Base-by-base conservation (phyloP, 768 basidiomycete species). In the Leccinum truebloodii region DNA sequence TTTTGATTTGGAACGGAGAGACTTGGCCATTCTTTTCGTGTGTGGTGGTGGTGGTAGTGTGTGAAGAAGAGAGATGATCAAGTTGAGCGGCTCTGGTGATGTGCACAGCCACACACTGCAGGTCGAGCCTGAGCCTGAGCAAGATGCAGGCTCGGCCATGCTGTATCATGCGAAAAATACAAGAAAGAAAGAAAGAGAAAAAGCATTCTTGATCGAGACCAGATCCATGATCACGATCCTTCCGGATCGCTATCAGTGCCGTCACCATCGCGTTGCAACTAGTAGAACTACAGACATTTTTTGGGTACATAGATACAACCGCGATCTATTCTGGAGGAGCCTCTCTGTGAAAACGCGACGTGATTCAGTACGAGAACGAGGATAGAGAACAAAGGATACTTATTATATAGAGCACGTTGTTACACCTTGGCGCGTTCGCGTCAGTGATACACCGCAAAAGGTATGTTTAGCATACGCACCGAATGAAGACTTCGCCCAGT, bases 401-500 rank as follows among this genome's bases (percentile, higher is more conserved):
- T 84, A 92, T 93, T 67, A 97, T 95, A 75, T 96, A 97, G 59
- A 97, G 83, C 24, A 97, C 95, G 68, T 97, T 97, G 80, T 97
- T 97, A 81, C 92, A 94, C 67, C 92, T 94, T 61, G 26, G 63
- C 32, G 20, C 51, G 37, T 56, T 44, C 49, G 52, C 72, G 32
- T 52, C 52, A 52, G 16, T 16, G 59, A 65, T 56, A 30, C 55
- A 26, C 66, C 18, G 58, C 16, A 10, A 14, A 48, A 51, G 14
- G 30, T 13, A 26, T 35, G 37, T 41, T 24, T 24, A 41, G 24
- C 46, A 30, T 16, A 72, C 89, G 62, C 69, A 94, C 94, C 97
- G 86, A 73, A 99, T 97, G 78, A 98, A 98, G 49, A 99, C 95
- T 77, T 99, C 97, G 65, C 97, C 97, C n/a, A 99, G 80, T 1